Evolutionary conservation across 305 asterid species (phyloP), one percentile per base, ranked within the genome.

Genomic region (Fraxinus greggii): DNA sequence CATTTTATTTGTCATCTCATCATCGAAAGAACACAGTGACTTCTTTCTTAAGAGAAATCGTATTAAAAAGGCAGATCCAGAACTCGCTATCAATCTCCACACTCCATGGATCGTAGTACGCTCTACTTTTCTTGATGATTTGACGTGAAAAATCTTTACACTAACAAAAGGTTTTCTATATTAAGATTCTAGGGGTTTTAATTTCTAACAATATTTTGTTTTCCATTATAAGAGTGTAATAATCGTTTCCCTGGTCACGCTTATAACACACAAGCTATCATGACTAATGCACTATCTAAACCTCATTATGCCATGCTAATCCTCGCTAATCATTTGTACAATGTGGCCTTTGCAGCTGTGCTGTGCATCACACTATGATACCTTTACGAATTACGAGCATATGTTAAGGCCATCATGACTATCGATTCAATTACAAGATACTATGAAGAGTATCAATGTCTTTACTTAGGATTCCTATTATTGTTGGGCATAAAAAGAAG

Each of bases 181-280:
- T 36, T 36, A 36, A 36, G 12, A 38, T 38, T 38, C 13, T 38
- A 8, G 13, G 9, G 13, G 13, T 8, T 8, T 38, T 38, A 38
- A 38, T 8, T 38, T 38, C 13, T 38, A 38, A 38, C 45, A 8
- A 8, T 8, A 38, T 51, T 56, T 56, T 2, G n/a, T 19, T 23
- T 59, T 21, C 31, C 70, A 7, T 61, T 61, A 61, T 2, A 61
- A 29, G 75, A 69, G 21, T 12, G 33, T 28, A 28, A 69, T 69
- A 10, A 69, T 75, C 51, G 81, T 4, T 80, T 45, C 81, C 42
- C 23, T 3, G 3, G 79, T 83, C 90, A 87, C 86, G 88, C 90
- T 83, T 85, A 63, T 70, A 35, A 67, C 82, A 78, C 75, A 87
- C 85, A 79, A 72, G 72, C 29, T 73, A 84, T 45, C 33, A 75